Evolutionary conservation across 345 rosid genomes (phyloP).

Genomic region (Arabidopsis thaliana): DNA sequence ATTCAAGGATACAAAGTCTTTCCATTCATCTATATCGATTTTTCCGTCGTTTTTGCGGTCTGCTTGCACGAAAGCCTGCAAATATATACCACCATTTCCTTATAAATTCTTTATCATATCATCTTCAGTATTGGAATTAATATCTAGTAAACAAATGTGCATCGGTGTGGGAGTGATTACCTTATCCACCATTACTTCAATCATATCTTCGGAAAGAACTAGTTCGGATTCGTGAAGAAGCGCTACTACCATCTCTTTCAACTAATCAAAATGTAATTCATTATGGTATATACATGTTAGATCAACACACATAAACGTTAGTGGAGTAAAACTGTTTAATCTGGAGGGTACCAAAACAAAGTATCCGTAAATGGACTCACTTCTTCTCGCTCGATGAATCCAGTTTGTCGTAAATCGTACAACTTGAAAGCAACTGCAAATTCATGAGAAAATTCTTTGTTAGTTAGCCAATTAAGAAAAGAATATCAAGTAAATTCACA

Average conservation of each 20-base stretch:
- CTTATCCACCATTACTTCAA: constrained; percentile 80
- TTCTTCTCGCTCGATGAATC: constrained; percentile 88
- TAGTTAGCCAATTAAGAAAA: not conserved
- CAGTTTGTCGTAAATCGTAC: constrained; percentile 86
- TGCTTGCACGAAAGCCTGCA: constrained; percentile 74
- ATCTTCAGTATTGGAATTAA: not conserved
- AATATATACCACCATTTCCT: not conserved
- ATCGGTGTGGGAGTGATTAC: constrained; percentile 41
- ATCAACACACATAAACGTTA: not conserved
- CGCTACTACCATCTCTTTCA: constrained; percentile 95
- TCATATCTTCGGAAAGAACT: constrained; percentile 63
- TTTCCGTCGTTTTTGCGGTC: constrained; percentile 74
- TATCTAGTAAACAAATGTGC: not conserved
- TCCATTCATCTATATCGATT: constrained; percentile 92
- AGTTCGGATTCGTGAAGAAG: constrained; percentile 90
- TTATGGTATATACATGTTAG: not conserved
- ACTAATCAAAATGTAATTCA: constrained; percentile 43
- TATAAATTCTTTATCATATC: not conserved
- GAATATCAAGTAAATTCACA: not conserved
- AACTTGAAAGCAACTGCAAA: constrained; percentile 84
- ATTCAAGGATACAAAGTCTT: constrained; percentile 66
- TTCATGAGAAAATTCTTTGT: not conserved
- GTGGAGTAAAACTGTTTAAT: not conserved
- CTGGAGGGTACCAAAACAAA: not conserved
- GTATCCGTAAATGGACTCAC: constrained; percentile 44